Conservation (phyloP, 352 stramenopile genomes). For the Plasmopara viticola region DNA sequence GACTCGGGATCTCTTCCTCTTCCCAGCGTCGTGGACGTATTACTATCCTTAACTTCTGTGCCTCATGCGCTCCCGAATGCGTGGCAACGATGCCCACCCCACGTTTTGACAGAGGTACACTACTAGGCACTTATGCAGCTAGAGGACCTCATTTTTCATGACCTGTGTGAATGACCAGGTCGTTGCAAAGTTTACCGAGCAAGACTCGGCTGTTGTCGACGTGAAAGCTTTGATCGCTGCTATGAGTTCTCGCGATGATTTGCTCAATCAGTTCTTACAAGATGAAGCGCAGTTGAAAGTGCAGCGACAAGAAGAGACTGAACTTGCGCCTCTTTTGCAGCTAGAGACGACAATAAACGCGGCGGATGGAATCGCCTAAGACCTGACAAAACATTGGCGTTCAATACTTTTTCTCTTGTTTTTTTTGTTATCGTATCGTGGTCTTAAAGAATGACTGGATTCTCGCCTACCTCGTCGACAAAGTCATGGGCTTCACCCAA, state of each 20-base stretch:
- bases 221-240: slow-evolving; percentile 28
- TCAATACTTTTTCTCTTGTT: too few relatives aligned
- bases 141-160: neutral
- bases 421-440: neutral
- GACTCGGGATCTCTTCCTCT: slow-evolving; percentile 22
- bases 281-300: slow-evolving; percentile 14
- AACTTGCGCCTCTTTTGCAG: slow-evolving; percentile 4
- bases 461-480: slow-evolving; percentile 77
- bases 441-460: slow-evolving; percentile 71
- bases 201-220: slow-evolving; percentile 28
- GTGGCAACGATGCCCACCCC: slow-evolving; percentile 35
- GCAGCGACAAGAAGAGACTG: slow-evolving; percentile 5
- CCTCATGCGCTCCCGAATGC: slow-evolving; percentile 32
- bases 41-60: slow-evolving; percentile 27
- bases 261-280: slow-evolving; percentile 23
- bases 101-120: slow-evolving; percentile 42
- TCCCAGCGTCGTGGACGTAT: slow-evolving; percentile 26
- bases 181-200: slow-evolving; percentile 26
- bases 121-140: neutral
- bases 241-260: slow-evolving; percentile 22
- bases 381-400: too few relatives aligned
- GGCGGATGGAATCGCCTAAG: neutral
- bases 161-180: slow-evolving; percentile 19
- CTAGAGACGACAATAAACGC: slow-evolving; percentile 5
- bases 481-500: slow-evolving; percentile 91